Conservation (phyloP, 2,329 filamentous ascomycete species). For the Sordariomycetes sp. region DNA sequence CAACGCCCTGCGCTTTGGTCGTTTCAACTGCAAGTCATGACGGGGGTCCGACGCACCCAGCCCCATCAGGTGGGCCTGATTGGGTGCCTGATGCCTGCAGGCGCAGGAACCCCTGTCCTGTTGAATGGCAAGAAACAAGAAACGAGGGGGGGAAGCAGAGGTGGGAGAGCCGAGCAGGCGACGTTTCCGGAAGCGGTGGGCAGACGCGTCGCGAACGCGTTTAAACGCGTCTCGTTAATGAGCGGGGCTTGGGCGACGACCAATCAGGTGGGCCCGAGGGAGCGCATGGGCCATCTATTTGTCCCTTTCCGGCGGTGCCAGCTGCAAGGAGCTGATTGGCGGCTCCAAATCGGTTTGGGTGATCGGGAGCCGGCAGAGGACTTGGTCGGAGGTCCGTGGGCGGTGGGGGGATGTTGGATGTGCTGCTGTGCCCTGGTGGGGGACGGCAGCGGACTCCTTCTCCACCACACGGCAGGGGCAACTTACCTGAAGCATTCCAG, state of each 20-base stretch:
- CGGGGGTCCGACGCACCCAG: background rate
- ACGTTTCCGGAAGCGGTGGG: background rate
- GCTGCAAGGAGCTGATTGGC: background rate
- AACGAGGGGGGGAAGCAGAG: background rate
- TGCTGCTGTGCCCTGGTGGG: no score
- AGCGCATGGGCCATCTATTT: background rate
- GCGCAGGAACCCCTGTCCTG: background rate
- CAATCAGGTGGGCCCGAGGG: background rate
- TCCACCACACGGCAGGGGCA: no score
- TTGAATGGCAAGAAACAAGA: background rate
- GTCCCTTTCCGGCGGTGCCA: background rate
- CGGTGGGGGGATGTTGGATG: background rate
- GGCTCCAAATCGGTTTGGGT: no score
- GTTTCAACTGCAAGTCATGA: conserved; percentile 2
- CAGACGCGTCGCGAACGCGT: background rate
- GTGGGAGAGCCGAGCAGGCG: background rate
- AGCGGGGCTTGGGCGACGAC: background rate
- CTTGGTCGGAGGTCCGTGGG: background rate
- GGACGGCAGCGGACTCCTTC: no score
- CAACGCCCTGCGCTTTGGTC: background rate
- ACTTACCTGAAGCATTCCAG: background rate
- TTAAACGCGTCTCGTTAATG: background rate
- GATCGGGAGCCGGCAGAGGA: no score
- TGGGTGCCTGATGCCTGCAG: background rate
- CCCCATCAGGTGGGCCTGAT: background rate